Conservation (phyloP, 495 filamentous ascomycete species). For the Penicillium subrubescens region DNA sequence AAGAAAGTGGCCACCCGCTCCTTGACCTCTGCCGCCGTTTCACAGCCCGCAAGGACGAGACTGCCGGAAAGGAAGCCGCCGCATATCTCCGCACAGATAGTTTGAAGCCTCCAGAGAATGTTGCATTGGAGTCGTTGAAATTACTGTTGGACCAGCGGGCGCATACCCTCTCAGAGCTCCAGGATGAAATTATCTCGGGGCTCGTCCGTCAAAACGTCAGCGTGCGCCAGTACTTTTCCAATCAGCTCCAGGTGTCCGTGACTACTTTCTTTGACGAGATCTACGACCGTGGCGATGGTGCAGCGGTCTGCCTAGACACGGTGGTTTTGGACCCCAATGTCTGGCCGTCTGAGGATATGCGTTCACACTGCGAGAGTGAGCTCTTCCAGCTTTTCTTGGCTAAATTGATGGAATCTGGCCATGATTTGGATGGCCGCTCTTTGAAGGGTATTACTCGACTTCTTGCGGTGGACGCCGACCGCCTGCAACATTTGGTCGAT, state of each 20-base stretch:
- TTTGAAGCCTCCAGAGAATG: slow-evolving; percentile 50
- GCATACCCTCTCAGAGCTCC: slow-evolving; percentile 41
- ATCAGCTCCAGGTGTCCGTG: slow-evolving; percentile 49
- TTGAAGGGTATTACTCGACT: slow-evolving; percentile 65
- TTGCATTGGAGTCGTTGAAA: slow-evolving; percentile 56
- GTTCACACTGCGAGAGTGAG: slow-evolving; percentile 56
- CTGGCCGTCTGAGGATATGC: slow-evolving; percentile 57
- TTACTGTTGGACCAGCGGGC: slow-evolving; percentile 52
- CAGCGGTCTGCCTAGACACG: slow-evolving; percentile 58
- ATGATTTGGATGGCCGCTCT: slow-evolving; percentile 59
- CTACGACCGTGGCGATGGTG: slow-evolving; percentile 62
- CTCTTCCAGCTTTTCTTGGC: slow-evolving; percentile 68
- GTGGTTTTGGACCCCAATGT: slow-evolving; percentile 57
- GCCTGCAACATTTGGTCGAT: slow-evolving; percentile 69
- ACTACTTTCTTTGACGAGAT: slow-evolving; percentile 59
- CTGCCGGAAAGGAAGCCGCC: slow-evolving; percentile 59
- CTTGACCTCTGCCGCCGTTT: slow-evolving; percentile 58
- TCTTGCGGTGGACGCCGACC: slow-evolving; percentile 58
- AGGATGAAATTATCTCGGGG: slow-evolving; percentile 62
- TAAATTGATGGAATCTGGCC: slow-evolving; percentile 63
- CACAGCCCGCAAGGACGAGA: slow-evolving; percentile 50
- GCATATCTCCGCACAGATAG: slow-evolving; percentile 56
- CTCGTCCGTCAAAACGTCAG: slow-evolving; percentile 56
- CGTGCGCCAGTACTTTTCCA: slow-evolving; percentile 58
- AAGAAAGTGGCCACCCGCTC: slow-evolving; percentile 50